Conservation (phyloP, 257 asterid genomes). For the Marsdenia floribunda region DNA sequence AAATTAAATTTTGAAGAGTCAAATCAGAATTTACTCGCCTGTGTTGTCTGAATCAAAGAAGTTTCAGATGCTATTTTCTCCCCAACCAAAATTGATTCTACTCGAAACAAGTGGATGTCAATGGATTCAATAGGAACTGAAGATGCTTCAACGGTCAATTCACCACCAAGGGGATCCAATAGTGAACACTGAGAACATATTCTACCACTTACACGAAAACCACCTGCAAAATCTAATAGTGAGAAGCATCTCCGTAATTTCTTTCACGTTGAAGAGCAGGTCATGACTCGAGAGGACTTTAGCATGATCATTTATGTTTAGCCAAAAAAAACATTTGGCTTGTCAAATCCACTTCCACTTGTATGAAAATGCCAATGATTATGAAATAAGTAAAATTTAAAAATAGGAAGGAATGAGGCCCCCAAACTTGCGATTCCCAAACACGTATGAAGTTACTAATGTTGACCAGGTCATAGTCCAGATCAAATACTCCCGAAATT, state of each 20-base stretch:
- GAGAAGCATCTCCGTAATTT: slow-evolving; percentile 18
- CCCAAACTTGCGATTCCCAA: not conserved
- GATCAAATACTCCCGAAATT: not conserved
- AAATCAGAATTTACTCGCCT: slow-evolving; percentile 43
- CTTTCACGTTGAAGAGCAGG: not conserved
- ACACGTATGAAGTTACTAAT: not conserved
- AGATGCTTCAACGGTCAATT: slow-evolving; percentile 75
- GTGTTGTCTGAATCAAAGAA: slow-evolving; percentile 72
- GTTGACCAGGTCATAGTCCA: not conserved
- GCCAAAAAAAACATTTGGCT: not conserved
- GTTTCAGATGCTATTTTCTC: slow-evolving; percentile 77
- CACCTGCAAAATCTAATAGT: slow-evolving; percentile 44
- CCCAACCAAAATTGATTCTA: slow-evolving; percentile 82
- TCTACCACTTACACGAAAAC: slow-evolving; percentile 67
- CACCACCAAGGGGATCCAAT: slow-evolving; percentile 64
- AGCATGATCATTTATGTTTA: not conserved
- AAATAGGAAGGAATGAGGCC: not conserved
- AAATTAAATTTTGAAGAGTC: slow-evolving; percentile 14
- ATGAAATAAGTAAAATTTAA: not conserved
- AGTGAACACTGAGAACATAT: slow-evolving; percentile 71
- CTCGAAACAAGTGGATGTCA: slow-evolving; percentile 68
- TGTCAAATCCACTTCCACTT: not conserved
- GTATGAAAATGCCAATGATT: not conserved
- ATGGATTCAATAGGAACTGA: slow-evolving; percentile 63
- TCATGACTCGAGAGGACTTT: slow-evolving; percentile 9